Evolutionary conservation across 2,329 filamentous ascomycete species (phyloP).

Genomic region (Penicillium concentricum): DNA sequence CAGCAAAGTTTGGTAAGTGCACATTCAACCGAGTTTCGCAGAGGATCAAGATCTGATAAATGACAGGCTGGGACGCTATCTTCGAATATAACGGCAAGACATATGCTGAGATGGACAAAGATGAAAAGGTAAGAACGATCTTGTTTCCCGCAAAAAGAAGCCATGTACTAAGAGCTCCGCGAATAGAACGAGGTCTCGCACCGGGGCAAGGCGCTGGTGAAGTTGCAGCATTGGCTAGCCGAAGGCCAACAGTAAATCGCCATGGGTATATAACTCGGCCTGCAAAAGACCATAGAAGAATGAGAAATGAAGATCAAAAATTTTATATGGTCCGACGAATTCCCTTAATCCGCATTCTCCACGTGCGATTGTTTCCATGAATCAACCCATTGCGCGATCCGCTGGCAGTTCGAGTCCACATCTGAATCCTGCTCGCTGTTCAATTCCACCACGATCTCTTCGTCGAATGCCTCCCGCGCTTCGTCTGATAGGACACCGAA

Average conservation of each 20-base stretch:
- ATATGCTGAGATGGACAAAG: conserved; percentile 91
- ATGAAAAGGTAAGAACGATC: conserved; percentile 69
- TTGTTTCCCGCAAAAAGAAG: not conserved
- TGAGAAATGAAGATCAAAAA: conserved; percentile 8
- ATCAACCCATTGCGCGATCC: conserved; percentile 77
- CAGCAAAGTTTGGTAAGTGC: conserved; percentile 72
- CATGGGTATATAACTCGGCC: conserved; percentile 17
- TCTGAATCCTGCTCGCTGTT: conserved; percentile 78
- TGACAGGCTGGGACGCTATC: conserved; percentile 85
- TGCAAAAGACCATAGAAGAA: conserved; percentile 8
- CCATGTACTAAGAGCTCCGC: conserved; percentile 15
- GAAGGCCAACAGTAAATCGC: conserved; percentile 30
- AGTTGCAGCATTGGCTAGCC: conserved; percentile 79
- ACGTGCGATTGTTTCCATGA: conserved; percentile 68
- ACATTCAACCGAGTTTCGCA: not conserved
- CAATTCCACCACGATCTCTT: conserved; percentile 85
- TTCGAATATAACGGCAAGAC: conserved; percentile 95
- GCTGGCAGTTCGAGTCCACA: conserved; percentile 83
- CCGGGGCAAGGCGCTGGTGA: conserved; percentile 79
- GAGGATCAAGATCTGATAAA: not conserved
- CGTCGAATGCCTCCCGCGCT: conserved; percentile 80
- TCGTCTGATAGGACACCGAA: conserved; percentile 94
- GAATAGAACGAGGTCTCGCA: conserved; percentile 82
- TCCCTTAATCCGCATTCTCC: conserved; percentile 27
- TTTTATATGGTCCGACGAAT: not conserved